These are phyloP conservation scores for Wallacemonas sp. DNA, from an alignment of 208 protist species.

Conservation along the genomic window DNA sequence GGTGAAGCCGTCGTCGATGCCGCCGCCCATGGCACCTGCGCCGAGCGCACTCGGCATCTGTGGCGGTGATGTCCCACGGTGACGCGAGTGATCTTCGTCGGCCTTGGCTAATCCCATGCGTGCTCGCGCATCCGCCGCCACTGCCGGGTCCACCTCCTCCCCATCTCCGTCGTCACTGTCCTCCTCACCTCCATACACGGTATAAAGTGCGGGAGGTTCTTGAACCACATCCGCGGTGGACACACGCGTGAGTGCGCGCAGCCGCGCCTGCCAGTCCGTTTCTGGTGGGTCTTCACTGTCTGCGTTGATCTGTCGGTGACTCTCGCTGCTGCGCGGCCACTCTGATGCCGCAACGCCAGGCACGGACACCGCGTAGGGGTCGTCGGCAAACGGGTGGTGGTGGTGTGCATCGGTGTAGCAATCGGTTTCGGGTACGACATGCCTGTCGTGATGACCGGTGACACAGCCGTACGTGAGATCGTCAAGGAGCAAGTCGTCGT, in stretches of 20 bases:
- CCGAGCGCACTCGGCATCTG: too few relatives aligned
- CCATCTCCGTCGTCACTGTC: background rate
- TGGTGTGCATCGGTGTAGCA: background rate
- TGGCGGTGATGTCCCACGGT: too few relatives aligned
- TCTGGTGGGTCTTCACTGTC: background rate
- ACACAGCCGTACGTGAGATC: background rate
- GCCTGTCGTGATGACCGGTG: background rate
- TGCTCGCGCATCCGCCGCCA: too few relatives aligned
- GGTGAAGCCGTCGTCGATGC: constrained; percentile 16
- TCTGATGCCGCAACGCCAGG: background rate
- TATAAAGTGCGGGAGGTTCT: background rate
- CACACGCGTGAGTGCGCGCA: background rate
- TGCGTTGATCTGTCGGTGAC: too few relatives aligned
- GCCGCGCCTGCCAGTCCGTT: background rate
- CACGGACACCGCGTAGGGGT: background rate
- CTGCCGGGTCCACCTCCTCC: too few relatives aligned
- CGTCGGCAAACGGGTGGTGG: background rate
- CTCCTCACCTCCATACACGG: background rate
- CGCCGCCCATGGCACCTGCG: constrained; percentile 2
- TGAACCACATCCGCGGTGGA: background rate
- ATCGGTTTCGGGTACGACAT: too few relatives aligned
- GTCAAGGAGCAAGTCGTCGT: background rate
- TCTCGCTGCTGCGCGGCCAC: background rate
- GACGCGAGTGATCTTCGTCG: too few relatives aligned
- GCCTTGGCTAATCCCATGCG: too few relatives aligned